Evolutionary conservation across 768 basidiomycete genomes (phyloP), one percentile per base, ranked within the genome.

Genomic region (Hygrophorus pudorinus): DNA sequence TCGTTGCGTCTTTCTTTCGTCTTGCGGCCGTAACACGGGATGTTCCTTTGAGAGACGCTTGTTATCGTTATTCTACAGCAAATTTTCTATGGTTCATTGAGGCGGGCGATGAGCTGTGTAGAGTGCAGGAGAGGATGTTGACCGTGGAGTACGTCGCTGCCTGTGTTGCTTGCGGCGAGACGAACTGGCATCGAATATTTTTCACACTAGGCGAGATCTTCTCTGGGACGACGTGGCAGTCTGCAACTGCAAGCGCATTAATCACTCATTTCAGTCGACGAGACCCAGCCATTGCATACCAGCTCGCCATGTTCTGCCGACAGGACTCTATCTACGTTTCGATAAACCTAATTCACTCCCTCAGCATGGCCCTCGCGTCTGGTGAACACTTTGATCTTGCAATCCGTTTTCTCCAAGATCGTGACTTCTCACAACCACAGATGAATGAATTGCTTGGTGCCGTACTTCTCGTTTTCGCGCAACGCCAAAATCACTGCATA

Each of bases 1-100:
- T 75, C 29, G 49, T 65, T 4, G 57, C 70, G 61, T 35, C 52
- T 77, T 27, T 65, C 75, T 6, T 64, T 57, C 12, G 46, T 54
- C n/a, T 57, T 67, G 5, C 52, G 48, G 24, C 24, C 7, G 24
- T 24, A 24, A 3, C 24, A 24, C 24, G 24, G 4, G 73, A 78
- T 42, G 52, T 44, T 0, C 48, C 56, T 7, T 51, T 79, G 9
- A 56, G 61, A 28, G 55, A 61, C 4, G 63, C 51, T 2, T 74
- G 70, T 47, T 55, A 53, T 36, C 59, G 52, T 9, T 65, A 65
- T 40, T 64, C 57, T 47, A 41, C 49, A 13, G 29, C 46, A n/a
- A 53, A 56, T 21, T 48, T 42, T n/a, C 49, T 71, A 18, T 65
- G 62, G 55, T 44, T 39, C 6, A 32, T 49, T 6, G 48, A 45